A percentile compares a stretch with the other conserved stretches of the same genome.
Conservation (phyloP, 176 grass and related monocot genomes). For the Luzula sylvatica region DNA sequence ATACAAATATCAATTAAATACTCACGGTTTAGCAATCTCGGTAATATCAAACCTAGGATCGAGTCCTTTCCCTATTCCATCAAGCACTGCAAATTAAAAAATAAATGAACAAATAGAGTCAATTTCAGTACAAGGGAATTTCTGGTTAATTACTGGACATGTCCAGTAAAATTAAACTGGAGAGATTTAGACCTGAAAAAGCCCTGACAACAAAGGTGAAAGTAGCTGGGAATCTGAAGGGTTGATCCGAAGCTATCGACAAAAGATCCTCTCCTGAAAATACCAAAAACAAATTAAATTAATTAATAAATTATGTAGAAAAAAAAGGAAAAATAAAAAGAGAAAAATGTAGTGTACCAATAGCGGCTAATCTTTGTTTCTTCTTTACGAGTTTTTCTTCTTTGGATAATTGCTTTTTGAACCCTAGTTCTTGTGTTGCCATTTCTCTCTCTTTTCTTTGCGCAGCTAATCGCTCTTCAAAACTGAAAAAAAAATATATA, state of each 20-base stretch:
- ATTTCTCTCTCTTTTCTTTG: constrained; percentile 91
- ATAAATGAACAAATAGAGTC: not conserved
- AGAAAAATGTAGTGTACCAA: constrained; percentile 42
- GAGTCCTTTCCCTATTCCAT: constrained; percentile 99
- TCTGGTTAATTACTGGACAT: too few species aligned
- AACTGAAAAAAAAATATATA: constrained; percentile 31
- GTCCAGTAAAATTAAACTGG: too few species aligned
- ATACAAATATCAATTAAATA: constrained; percentile 18
- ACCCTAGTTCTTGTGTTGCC: constrained; percentile 52
- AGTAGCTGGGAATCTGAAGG: constrained; percentile 95
- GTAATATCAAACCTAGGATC: constrained; percentile 99
- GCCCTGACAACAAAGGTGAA: constrained; percentile 98
- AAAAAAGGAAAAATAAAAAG: constrained; percentile 6
- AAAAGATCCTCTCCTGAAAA: constrained; percentile 93
- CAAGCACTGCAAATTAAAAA: constrained; percentile 57
- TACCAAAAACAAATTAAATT: constrained; percentile 16
- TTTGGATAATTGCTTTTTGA: constrained; percentile 73
- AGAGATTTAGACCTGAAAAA: constrained; percentile 64
- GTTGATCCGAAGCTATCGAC: constrained; percentile 94
- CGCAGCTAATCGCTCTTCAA: constrained; percentile 67
- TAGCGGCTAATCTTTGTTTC: constrained; percentile 92
- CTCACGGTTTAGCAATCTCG: constrained; percentile 98
- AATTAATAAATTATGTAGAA: not conserved
- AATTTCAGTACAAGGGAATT: too few species aligned
- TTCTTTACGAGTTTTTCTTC: constrained; percentile 91